These are phyloP conservation scores for Arabidopsis suecica DNA, from an alignment of 345 rosid species.

Conservation along the genomic window DNA sequence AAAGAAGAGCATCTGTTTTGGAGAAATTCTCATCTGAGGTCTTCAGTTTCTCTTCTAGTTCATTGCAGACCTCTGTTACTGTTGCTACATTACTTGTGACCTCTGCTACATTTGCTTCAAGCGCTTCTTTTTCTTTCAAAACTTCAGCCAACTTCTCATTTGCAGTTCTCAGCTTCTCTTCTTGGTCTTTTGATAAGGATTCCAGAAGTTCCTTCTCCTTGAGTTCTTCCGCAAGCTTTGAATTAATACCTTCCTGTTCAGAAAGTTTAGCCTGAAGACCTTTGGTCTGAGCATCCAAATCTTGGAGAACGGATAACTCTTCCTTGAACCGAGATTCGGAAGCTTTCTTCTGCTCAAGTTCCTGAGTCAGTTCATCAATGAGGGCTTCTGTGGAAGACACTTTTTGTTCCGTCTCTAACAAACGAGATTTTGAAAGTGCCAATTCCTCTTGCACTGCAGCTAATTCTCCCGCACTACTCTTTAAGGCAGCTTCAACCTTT, in stretches of 20 bases:
- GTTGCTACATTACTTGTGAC: constrained; percentile 51
- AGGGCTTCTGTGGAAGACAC: constrained; percentile 70
- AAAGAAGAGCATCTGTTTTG: constrained; percentile 68
- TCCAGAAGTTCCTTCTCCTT: constrained; percentile 59
- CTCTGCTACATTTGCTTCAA: constrained; percentile 59
- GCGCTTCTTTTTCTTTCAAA: constrained; percentile 63
- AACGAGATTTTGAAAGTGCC: constrained; percentile 61
- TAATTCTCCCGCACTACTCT: constrained; percentile 63
- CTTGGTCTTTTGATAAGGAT: constrained; percentile 63
- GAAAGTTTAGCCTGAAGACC: constrained; percentile 62
- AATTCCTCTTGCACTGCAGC: constrained; percentile 72
- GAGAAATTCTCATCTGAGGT: constrained; percentile 65
- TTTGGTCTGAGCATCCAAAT: constrained; percentile 51
- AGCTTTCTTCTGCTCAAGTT: constrained; percentile 64
- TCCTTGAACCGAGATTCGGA: constrained; percentile 72
- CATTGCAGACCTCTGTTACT: constrained; percentile 55
- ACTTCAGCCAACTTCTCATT: constrained; percentile 72
- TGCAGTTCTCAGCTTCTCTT: constrained; percentile 63
- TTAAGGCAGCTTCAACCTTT: constrained; percentile 75
- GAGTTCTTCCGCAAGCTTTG: constrained; percentile 52
- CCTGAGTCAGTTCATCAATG: constrained; percentile 60
- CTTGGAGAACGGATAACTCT: constrained; percentile 61
- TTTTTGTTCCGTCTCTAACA: constrained; percentile 61
- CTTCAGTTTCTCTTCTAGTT: constrained; percentile 73
- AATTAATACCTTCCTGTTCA: constrained; percentile 55